A percentile compares a stretch with the other conserved stretches of the same genome.
These are phyloP conservation scores for Gryganskiella cystojenkinii DNA, from an alignment of 192 early-diverging fungal species.

Conservation along the genomic window DNA sequence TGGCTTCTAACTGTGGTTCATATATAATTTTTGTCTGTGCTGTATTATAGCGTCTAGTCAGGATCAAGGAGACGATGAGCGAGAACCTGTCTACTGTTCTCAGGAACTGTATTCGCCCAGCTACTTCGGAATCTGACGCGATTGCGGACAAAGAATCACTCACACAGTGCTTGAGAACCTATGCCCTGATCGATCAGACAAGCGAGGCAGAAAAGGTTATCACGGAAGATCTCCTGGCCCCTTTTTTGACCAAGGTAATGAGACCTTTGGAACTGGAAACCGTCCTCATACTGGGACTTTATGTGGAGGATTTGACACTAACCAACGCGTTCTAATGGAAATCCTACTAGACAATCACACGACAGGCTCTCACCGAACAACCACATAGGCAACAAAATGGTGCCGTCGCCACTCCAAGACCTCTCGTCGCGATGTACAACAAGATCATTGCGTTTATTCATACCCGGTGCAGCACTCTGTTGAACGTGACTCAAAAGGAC, in stretches of 20 bases:
- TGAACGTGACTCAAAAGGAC: slow-evolving; percentile 64
- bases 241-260: slow-evolving; percentile 65
- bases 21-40: no score
- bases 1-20: not conserved
- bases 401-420: slow-evolving; percentile 3
- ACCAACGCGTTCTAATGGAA: not conserved
- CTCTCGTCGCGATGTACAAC: slow-evolving; percentile 67
- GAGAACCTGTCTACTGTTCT: slow-evolving; percentile 68
- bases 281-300: no score
- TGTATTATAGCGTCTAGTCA: slow-evolving; percentile 63
- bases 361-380: slow-evolving; percentile 26
- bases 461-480: slow-evolving; percentile 57
- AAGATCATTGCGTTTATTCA: slow-evolving; percentile 64
- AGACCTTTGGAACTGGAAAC: no score
- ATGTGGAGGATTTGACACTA: not conserved
- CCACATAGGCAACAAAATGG: not conserved
- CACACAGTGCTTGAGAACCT: slow-evolving; percentile 78
- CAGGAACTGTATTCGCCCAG: slow-evolving; percentile 54
- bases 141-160: slow-evolving; percentile 58
- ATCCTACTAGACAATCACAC: slow-evolving; percentile 25
- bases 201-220: slow-evolving; percentile 73
- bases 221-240: slow-evolving; percentile 61
- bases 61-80: slow-evolving; percentile 79
- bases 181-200: slow-evolving; percentile 77
- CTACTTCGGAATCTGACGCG: slow-evolving; percentile 35